Percentiles rank a stretch among this genome's conserved stretches.
These are phyloP conservation scores for Allantophomopsis lycopodina DNA, from an alignment of 2,329 filamentous ascomycete genomes.

Conservation along the genomic window DNA sequence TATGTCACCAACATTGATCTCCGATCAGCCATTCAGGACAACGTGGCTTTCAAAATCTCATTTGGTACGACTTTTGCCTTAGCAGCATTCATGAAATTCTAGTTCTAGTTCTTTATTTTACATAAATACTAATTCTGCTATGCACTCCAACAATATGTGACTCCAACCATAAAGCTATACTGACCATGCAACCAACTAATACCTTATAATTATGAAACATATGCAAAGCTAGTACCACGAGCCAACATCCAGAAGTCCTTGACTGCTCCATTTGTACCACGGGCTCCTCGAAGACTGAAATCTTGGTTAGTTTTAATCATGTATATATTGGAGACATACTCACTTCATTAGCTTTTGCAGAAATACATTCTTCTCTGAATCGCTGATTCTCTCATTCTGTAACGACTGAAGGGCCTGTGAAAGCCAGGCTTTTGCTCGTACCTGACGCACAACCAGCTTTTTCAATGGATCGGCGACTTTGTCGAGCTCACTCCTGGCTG, in stretches of 20 bases:
- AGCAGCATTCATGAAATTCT: slow-evolving; percentile 48
- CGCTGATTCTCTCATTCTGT: slow-evolving; percentile 42
- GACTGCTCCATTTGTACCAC: slow-evolving; percentile 51
- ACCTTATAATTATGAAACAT: slow-evolving; percentile 31
- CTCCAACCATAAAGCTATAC: not conserved
- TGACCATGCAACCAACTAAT: not conserved
- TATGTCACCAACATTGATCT: slow-evolving; percentile 35
- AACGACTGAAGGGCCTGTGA: slow-evolving; percentile 41
- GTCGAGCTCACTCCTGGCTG: slow-evolving; percentile 59
- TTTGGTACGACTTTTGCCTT: slow-evolving; percentile 64
- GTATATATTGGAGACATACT: slow-evolving; percentile 11
- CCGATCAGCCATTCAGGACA: slow-evolving; percentile 20
- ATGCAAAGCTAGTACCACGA: slow-evolving; percentile 44
- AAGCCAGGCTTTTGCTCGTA: slow-evolving; percentile 45
- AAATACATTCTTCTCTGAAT: slow-evolving; percentile 47
- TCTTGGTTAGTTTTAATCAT: slow-evolving; percentile 1
- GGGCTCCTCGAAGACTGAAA: slow-evolving; percentile 44
- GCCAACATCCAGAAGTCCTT: slow-evolving; percentile 62
- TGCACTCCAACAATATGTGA: too few relatives aligned
- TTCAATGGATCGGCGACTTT: slow-evolving; percentile 58
- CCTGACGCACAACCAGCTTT: slow-evolving; percentile 45
- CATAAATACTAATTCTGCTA: too few relatives aligned
- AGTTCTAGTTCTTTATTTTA: slow-evolving; percentile 5
- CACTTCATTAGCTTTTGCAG: slow-evolving; percentile 52
- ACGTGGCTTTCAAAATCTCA: slow-evolving; percentile 28